Evolutionary conservation across 305 asterid genomes (phyloP), one percentile per base, ranked within the genome.

Genomic region (Nicotiana rustica): DNA sequence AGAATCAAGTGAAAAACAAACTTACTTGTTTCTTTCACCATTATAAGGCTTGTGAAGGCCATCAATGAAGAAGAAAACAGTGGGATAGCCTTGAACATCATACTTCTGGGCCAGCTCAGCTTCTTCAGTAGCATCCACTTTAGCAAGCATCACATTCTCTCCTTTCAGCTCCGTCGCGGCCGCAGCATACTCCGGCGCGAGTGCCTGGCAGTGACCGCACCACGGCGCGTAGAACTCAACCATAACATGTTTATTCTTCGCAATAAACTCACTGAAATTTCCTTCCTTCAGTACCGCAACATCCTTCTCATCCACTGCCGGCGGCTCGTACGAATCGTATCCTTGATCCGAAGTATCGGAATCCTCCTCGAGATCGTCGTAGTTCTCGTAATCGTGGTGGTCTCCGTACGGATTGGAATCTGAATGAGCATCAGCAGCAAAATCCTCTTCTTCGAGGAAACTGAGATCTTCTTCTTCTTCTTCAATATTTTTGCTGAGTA

Each of bases 161-260:
- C 84, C 92, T 87, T 92, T 93, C 86, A 95, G 87, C 86, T 90
- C 97, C 84, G 89, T 84, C 38, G 97, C 97, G 6, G 95, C 98
- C 4, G 93, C 92, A 1, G 99, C 99, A 82, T 92, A 95, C 91
- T 95, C 99, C 82, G 99, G 98, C 82, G 94, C 90, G 85, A 95
- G 82, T 13, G 94, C 95, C 90, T 91, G 92, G 87, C 98, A 95
- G 84, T 95, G 99, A 2, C 99, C 97, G 86, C 99, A 93, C 99
- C 98, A 93, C 80, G 97, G 94, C 81, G 98, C 98, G 86, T 95
- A 95, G 83, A 95, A 95, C 77, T 95, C 99, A 87, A 95, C 97
- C 97, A 95, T 89, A 88, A 92, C 97, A 84, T 88, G 91, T 88
- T 86, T 91, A 83, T 92, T 93, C 75, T 83, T 91, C 84, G 62